Percentiles rank a stretch among this genome's conserved stretches.
Conservation (phyloP, 2,329 filamentous ascomycete genomes). For the Neopestalotiopsis sp. region DNA sequence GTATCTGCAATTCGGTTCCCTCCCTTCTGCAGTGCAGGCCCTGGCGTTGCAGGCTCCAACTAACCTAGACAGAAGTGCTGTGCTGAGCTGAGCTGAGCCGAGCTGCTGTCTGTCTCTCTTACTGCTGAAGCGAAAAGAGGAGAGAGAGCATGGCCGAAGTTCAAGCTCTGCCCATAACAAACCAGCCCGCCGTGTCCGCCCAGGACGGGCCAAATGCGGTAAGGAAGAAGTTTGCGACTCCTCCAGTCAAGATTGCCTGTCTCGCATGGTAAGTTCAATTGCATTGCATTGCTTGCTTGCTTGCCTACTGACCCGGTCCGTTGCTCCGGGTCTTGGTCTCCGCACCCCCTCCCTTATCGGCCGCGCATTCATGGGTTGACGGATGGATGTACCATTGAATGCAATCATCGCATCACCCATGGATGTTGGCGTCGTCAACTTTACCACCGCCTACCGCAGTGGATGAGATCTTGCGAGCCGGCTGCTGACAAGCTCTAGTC, state of each 20-base stretch:
- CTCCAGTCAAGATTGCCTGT: constrained; percentile 20
- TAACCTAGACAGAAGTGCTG: neutral
- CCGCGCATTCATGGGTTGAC: neutral
- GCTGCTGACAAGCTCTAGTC: constrained; percentile 12
- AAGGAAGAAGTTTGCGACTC: constrained; percentile 20
- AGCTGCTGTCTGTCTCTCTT: too few species aligned
- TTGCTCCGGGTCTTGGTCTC: neutral
- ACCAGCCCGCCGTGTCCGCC: neutral
- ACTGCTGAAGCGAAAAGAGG: too few species aligned
- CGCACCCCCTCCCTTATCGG: neutral
- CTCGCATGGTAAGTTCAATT: constrained; percentile 16
- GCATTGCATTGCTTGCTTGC: neutral
- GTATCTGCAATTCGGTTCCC: neutral
- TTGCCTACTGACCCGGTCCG: neutral
- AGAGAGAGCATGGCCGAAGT: constrained; percentile 10
- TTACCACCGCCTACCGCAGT: neutral
- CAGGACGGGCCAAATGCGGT: constrained; percentile 3
- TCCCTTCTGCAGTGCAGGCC: neutral
- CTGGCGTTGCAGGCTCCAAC: neutral
- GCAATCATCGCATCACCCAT: too few species aligned
- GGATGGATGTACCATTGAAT: too few species aligned
- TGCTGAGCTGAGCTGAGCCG: too few species aligned
- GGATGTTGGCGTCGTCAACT: neutral
- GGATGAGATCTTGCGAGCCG: neutral
- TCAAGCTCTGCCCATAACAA: neutral